A percentile compares a stretch with the other conserved stretches of the same genome.
These are phyloP conservation scores for Pythium rishiriense DNA, from an alignment of 352 stramenopile genomes.

Conservation along the genomic window DNA sequence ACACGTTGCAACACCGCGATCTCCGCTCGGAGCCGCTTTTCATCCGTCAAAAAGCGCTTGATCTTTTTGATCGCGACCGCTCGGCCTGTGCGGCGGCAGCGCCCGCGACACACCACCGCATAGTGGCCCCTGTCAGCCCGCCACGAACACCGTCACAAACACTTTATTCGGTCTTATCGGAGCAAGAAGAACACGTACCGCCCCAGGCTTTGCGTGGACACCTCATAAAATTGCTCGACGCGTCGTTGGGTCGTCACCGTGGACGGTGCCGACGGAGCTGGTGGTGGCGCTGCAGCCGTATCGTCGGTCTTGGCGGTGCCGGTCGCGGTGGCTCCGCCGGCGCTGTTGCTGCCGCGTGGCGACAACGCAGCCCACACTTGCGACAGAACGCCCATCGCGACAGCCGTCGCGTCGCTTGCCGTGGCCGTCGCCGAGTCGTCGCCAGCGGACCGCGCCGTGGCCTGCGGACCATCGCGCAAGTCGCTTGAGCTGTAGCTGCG, in stretches of 20 bases:
- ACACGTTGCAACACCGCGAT: constrained; percentile 62
- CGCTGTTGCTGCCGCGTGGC: constrained; percentile 7
- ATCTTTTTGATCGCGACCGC: constrained; percentile 84
- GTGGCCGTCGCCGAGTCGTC: background rate
- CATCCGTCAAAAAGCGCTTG: constrained; percentile 75
- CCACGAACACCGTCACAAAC: background rate
- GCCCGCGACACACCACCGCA: constrained; percentile 57
- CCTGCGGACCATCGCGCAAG: background rate
- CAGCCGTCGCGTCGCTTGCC: constrained; percentile 2
- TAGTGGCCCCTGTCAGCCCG: constrained; percentile 56
- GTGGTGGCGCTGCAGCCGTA: background rate
- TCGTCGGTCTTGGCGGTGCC: background rate
- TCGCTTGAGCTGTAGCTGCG: constrained; percentile 10
- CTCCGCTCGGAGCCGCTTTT: constrained; percentile 61
- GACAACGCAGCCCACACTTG: constrained; percentile 30
- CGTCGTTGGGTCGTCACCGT: constrained; percentile 26
- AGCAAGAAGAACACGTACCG: constrained; percentile 27
- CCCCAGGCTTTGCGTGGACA: constrained; percentile 48
- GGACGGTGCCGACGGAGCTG: background rate
- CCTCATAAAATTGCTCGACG: constrained; percentile 59
- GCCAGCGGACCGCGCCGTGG: background rate
- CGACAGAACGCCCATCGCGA: constrained; percentile 22
- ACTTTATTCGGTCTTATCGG: background rate
- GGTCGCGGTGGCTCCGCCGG: background rate
- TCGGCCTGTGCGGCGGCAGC: constrained; percentile 50